Evolutionary conservation across 257 asterid genomes (phyloP), one percentile per base, ranked within the genome.

Genomic region (Plantago major): DNA sequence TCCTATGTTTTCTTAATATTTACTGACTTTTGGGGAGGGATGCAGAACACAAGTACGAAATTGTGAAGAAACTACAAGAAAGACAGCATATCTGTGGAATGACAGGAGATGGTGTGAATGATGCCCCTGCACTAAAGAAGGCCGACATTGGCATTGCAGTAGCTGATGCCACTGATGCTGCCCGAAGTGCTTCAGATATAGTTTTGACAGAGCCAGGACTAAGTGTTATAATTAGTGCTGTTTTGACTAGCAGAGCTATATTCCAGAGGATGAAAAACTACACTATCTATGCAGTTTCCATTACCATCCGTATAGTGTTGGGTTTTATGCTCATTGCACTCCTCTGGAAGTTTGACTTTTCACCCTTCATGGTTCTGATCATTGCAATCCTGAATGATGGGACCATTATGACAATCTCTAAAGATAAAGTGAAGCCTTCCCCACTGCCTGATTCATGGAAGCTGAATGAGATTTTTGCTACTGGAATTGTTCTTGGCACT

Each of bases 21-120:
- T 62, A 46, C 40, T 66, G 33, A 70, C 38, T 46, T 17, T n/a
- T 42, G 18, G n/a, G 9, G 61, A 16, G 33, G n/a, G 58, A 14
- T 63, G 57, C 68, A 78, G 89, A 82, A 72, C 85, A 79, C 72
- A 79, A 79, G 30, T 79, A 82, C 30, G 85, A 82, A 66, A 82
- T 79, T 2, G 85, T 79, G 62, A 79, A 74, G 83, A 82, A 76
- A 76, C 74, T 82, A 4, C 88, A 82, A 70, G 88, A 82, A 50
- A 73, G 60, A 38, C 79, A 79, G 45, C 89, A 82, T 49, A 82
- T 82, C 0, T 75, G 81, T 19, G 89, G 89, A 12, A 82, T 82
- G 89, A 82, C 89, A 0, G 89, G 89, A 14, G 89, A 82, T 14
- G 89, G 89, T 6, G 89, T 82, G 26, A 82, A 81, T 47, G 87